Percentiles rank a stretch among this genome's conserved stretches.
phyloP scores from a whole-genome alignment of 1,139 yeast genomes.

The Candida sanyaensis region DNA sequence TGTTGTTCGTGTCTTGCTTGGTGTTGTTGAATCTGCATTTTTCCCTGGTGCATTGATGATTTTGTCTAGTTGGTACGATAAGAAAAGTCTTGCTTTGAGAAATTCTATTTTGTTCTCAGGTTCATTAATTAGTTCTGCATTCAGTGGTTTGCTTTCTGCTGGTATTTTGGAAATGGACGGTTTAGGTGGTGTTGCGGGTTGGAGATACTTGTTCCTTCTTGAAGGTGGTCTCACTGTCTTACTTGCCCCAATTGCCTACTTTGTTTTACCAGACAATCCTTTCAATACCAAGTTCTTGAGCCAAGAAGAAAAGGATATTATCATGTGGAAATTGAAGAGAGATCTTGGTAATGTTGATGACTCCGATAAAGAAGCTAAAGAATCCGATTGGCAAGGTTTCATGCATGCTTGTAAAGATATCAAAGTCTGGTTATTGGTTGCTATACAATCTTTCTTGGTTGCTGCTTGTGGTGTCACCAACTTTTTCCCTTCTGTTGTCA shows the following conservation, averaged over 20 bases:
- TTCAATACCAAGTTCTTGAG: constrained; percentile 50
- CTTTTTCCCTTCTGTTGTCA: constrained; percentile 62
- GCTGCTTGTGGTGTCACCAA: constrained; percentile 63
- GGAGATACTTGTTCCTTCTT: constrained; percentile 77
- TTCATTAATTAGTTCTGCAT: constrained; percentile 76
- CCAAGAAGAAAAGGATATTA: constrained; percentile 50
- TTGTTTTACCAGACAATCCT: constrained; percentile 74
- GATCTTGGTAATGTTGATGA: constrained; percentile 43
- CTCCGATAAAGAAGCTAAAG: constrained; percentile 36
- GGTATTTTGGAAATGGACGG: constrained; percentile 45
- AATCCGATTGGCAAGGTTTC: constrained; percentile 37
- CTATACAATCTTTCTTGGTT: constrained; percentile 49
- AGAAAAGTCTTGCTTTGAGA: constrained; percentile 51
- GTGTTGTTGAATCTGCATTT: constrained; percentile 60
- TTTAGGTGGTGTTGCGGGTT: constrained; percentile 44
- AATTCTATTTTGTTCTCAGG: constrained; percentile 63
- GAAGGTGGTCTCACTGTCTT: constrained; percentile 74
- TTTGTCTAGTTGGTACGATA: constrained; percentile 51
- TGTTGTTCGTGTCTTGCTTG: constrained; percentile 38
- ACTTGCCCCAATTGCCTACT: constrained; percentile 56
- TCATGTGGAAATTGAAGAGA: constrained; percentile 43
- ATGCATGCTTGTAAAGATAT: constrained; percentile 42
- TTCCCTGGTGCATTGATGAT: constrained; percentile 55
- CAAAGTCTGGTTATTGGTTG: constrained; percentile 50
- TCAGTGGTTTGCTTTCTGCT: constrained; percentile 70